Evolutionary conservation across 1,284 basidiomycete genomes (phyloP), one percentile per base, ranked within the genome.

Genomic region (Irpex lacteus): DNA sequence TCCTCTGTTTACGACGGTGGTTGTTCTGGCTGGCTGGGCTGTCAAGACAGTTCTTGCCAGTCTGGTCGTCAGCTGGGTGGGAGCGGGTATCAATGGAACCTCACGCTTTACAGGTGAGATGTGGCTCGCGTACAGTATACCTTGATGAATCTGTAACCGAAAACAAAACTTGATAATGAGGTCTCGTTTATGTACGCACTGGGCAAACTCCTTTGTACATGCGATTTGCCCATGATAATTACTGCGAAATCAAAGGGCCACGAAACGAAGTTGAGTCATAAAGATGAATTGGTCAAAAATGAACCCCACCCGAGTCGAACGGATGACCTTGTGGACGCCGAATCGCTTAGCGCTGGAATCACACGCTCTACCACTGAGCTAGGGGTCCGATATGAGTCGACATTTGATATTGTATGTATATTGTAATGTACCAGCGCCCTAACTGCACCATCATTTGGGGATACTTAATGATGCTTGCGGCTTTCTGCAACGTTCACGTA

Each of bases 51-150:
- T 77, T 6, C 83, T 87, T 4, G 86, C 89, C 5, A 77, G 75
- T 59, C 68, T 86, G n/a, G 78, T 92, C 13, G 84, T 87, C 67
- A 77, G 78, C 37, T 90, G 89, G 89, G 84, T 90, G 15, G 76
- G 75, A 18, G 79, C 79, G 36, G 81, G 87, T 83, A 83, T 90
- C 34, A 80, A 84, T 69, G 81, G 82, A 54, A 26, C 26, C 26
- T 26, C 26, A 26, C 75, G 76, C 66, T 78, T 77, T 13, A 79
- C 70, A 8, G 76, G 83, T 11, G 85, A 88, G 67, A 84, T 85
- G 19, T 92, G 90, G 88, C 73, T 90, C 57, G 88, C 88, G 13
- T 91, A 92, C 72, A 93, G 91, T 70, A 91, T 92, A 69, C 90
- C 90, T 2, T 92, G 73, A 82, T 21, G 18, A 3, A 13, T 21